These are phyloP conservation scores for Apiospora rasikravindrae DNA, from an alignment of 2,329 filamentous ascomycete genomes.

Conservation along the genomic window DNA sequence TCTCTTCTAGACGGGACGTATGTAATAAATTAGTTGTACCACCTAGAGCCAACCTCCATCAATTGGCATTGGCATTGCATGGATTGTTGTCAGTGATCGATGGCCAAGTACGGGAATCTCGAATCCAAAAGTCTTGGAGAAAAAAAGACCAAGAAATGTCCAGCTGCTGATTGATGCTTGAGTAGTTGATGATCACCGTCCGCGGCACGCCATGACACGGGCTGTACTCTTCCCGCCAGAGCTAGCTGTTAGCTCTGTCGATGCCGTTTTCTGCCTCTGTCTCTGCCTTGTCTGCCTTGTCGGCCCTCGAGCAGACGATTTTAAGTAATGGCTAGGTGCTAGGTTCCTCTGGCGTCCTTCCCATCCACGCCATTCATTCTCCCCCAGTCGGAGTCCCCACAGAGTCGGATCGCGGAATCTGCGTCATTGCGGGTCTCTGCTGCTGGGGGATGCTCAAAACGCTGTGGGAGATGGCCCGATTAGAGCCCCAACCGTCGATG, in stretches of 20 bases:
- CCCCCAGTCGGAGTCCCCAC: constrained; percentile 10
- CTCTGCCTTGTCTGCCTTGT: no score
- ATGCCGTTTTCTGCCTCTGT: neutral
- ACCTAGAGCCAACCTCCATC: neutral
- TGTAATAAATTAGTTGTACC: neutral
- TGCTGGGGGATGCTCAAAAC: neutral
- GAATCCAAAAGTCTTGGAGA: neutral
- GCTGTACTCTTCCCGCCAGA: neutral
- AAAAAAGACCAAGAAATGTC: constrained; percentile 5
- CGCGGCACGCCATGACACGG: neutral
- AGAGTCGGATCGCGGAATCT: constrained; percentile 6
- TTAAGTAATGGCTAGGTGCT: neutral
- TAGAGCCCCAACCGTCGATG: constrained; percentile 4
- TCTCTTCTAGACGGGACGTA: neutral
- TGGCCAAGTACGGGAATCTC: neutral
- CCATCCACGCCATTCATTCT: neutral
- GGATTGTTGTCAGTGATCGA: neutral
- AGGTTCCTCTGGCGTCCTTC: neutral
- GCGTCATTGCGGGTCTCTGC: constrained; percentile 7
- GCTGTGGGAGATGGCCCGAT: constrained; percentile 1
- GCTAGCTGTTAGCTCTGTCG: neutral
- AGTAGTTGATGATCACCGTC: neutral
- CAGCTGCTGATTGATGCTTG: neutral
- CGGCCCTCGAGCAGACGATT: no score
- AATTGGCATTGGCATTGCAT: neutral